Base-by-base conservation (phyloP, 306 rosid species). In the Macrotyloma uniflorum region DNA sequence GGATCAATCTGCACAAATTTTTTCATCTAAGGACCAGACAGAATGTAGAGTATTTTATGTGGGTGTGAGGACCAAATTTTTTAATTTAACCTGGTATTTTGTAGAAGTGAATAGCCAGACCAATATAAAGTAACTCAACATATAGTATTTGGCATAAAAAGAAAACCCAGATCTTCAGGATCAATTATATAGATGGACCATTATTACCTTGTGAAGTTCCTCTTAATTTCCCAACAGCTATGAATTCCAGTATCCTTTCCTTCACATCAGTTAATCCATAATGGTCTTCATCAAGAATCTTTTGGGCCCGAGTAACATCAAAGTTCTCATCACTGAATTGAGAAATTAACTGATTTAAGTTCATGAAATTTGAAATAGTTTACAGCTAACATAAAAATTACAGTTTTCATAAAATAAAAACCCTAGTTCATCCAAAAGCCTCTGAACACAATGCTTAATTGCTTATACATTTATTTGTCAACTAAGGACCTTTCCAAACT, bases 251-350 rank as follows among this genome's bases (percentile, higher is more conserved):
- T 78, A 96, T 96, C 83, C 99, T 88, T 81, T 96, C 99, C 85
- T 96, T 96, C 77, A 96, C 99, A 84, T 96, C 99, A 59, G 88
- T 79, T 82, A 96, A 89, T 80, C 99, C 99, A 26, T 96, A 96
- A 88, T 96, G 99, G 82, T 96, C 99, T 85, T 96, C 99, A 77
- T 96, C 99, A 67, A 96, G 97, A 87, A 96, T 96, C 73, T 84
- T 87, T 83, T 93, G 93, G 2, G 99, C 99, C 49, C 88, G 85
- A 50, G 89, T 89, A 36, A 96, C 98, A 87, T 96, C 94, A 59
- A 96, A 93, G 85, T 96, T 96, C 90, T 96, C 99, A 79, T 96
- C 91, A 64, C 99, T 96, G 89, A 82, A 84, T 54, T 82, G 74
- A 68, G 67, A 65, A 79, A 77, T 76, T 80, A 80, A 46, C 53